Percentiles rank a stretch among this genome's conserved stretches.
Evolutionary conservation across 1,284 basidiomycete species (phyloP).

Genomic region (Calocybe gambosa): DNA sequence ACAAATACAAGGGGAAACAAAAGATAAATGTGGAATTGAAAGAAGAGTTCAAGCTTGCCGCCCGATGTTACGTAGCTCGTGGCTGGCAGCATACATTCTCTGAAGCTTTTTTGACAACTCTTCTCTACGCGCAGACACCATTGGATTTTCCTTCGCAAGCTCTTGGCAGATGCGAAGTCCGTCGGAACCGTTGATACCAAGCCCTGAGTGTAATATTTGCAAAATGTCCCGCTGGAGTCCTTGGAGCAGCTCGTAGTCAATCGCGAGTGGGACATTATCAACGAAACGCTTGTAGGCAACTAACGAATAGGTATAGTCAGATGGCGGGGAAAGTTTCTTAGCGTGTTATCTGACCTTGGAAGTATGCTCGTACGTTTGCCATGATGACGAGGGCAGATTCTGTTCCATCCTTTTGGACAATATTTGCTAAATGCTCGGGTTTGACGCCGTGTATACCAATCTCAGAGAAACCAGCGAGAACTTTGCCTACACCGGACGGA

Average conservation of each 20-base stretch:
- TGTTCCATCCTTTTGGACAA: slow-evolving; percentile 48
- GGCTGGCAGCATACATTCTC: slow-evolving; percentile 44
- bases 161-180: slow-evolving; percentile 44
- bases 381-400: slow-evolving; percentile 58
- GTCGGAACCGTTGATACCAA: slow-evolving; percentile 41
- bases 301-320: slow-evolving; percentile 18
- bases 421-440: slow-evolving; percentile 40
- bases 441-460: slow-evolving; percentile 38
- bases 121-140: slow-evolving; percentile 39
- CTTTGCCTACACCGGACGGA: slow-evolving; percentile 25
- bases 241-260: slow-evolving; percentile 57
- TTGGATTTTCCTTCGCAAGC: slow-evolving; percentile 47
- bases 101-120: slow-evolving; percentile 49
- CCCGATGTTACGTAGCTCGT: too few relatives aligned
- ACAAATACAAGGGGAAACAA: too few relatives aligned
- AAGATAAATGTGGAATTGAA: too few relatives aligned
- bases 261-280: slow-evolving; percentile 56
- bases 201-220: slow-evolving; percentile 31
- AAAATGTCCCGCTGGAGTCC: slow-evolving; percentile 38
- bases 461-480: slow-evolving; percentile 35
- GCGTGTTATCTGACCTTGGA: slow-evolving; percentile 44
- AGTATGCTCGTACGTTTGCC: slow-evolving; percentile 68
- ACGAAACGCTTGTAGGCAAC: slow-evolving; percentile 66
- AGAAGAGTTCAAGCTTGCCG: too few relatives aligned
- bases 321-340: neutral